These are phyloP conservation scores for Huntiella savannae DNA, from an alignment of 2,329 filamentous ascomycete species.

Conservation along the genomic window DNA sequence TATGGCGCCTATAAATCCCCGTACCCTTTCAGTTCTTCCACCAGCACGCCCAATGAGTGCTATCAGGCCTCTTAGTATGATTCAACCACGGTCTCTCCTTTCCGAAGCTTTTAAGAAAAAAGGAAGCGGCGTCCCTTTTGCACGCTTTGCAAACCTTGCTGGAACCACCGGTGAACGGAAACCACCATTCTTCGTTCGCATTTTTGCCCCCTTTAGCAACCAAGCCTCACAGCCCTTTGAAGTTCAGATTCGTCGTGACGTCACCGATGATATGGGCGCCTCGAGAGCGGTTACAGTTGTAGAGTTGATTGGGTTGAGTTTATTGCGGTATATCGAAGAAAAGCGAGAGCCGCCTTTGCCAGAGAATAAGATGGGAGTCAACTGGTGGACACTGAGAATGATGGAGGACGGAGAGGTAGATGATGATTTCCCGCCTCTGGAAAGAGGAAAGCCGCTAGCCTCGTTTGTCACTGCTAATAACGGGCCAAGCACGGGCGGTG, in stretches of 20 bases:
- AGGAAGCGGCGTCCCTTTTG: slow-evolving; percentile 51
- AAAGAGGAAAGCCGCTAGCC: slow-evolving; percentile 52
- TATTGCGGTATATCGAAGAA: slow-evolving; percentile 64
- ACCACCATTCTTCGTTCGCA: slow-evolving; percentile 57
- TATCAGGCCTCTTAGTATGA: slow-evolving; percentile 45
- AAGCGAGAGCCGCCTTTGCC: slow-evolving; percentile 49
- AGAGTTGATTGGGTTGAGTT: slow-evolving; percentile 61
- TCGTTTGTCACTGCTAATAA: slow-evolving; percentile 73
- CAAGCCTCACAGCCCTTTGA: slow-evolving; percentile 47
- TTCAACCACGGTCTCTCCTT: slow-evolving; percentile 50
- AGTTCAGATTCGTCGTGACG: slow-evolving; percentile 48
- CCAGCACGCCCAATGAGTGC: slow-evolving; percentile 49
- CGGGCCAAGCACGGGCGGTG: slow-evolving; percentile 22
- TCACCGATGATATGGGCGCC: slow-evolving; percentile 44
- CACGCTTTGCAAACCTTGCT: slow-evolving; percentile 56
- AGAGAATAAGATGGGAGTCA: slow-evolving; percentile 51
- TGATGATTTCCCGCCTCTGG: slow-evolving; percentile 64
- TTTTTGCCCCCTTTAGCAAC: slow-evolving; percentile 55
- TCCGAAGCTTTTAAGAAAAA: slow-evolving; percentile 56
- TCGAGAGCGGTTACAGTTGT: slow-evolving; percentile 50
- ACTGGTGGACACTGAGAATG: slow-evolving; percentile 68
- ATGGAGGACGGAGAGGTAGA: slow-evolving; percentile 73
- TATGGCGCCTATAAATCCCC: slow-evolving; percentile 33
- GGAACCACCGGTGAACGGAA: slow-evolving; percentile 49
- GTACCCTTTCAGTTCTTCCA: slow-evolving; percentile 45